Percentiles rank a stretch among this genome's conserved stretches.
Conservation (phyloP, 2,329 filamentous ascomycete genomes). For the Colletotrichum truncatum region DNA sequence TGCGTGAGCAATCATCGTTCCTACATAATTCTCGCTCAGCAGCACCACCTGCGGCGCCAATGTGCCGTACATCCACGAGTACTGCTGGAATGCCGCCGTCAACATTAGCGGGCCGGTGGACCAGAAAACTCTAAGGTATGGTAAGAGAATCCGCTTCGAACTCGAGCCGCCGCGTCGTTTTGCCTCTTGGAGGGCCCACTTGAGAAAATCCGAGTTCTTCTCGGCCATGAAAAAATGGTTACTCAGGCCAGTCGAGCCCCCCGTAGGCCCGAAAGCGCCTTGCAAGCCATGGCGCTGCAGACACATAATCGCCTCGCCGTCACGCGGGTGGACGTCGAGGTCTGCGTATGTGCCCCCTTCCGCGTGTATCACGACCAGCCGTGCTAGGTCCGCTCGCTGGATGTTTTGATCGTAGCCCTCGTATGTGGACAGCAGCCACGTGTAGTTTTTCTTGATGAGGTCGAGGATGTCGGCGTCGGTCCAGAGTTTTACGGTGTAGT, state of each 20-base stretch:
- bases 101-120: conserved; percentile 37
- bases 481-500: conserved; percentile 36
- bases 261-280: conserved; percentile 30
- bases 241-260: conserved; percentile 28
- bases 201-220: conserved; percentile 29
- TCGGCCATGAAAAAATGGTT: conserved; percentile 39
- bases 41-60: conserved; percentile 13
- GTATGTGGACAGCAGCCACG: conserved; percentile 35
- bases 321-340: conserved; percentile 34
- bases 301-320: conserved; percentile 23
- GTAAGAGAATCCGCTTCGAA: conserved; percentile 30
- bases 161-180: conserved; percentile 31
- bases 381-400: conserved; percentile 35
- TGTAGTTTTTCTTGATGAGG: conserved; percentile 31
- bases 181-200: conserved; percentile 34
- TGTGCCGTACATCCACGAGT: conserved; percentile 25
- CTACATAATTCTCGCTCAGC: conserved; percentile 26
- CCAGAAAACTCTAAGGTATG: conserved; percentile 37
- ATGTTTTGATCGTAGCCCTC: conserved; percentile 34
- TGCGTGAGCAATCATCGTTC: conserved; percentile 29
- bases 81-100: conserved; percentile 31
- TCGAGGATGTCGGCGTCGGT: conserved; percentile 33
- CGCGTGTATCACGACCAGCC: conserved; percentile 34
- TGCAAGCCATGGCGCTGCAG: conserved; percentile 23
- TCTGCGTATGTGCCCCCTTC: conserved; percentile 37